Base-by-base conservation (phyloP, 2,329 filamentous ascomycete genomes). In the Coniochaeta hoffmannii region DNA sequence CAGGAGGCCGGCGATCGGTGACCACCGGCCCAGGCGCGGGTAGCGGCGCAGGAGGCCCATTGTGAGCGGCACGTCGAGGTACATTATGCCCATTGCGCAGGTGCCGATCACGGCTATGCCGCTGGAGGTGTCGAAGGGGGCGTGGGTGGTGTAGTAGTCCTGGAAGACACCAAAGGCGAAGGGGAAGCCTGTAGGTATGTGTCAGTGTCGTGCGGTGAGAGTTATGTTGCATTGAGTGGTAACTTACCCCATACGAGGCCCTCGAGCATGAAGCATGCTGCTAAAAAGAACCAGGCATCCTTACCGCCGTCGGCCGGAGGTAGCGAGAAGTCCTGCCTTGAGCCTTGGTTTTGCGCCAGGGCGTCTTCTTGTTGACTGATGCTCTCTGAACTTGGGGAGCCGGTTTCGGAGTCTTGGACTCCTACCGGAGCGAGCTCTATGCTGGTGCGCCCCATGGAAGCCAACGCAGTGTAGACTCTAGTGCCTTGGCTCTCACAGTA, bases 91-190 rank as follows among this genome's bases (percentile, higher is more conserved):
- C 80, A 80, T 80, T 3, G 83, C 75, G 55, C 78, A 82, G 1
- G 85, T 88, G 1, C 86, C 86, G 54, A 89, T 82, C 14, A 83
- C 73, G 30, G 85, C 77, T 52, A 88, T 82, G 44, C 76, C 72
- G 28, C 75, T 72, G 0, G 76, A 75, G 2, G 76, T 76, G 3
- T 71, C 69, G 55, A 89, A 89, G 1, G 81, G 79, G 4, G 75
- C 75, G 56, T 85, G 76, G 1, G 73, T 78, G 34, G 74, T 78
- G 66, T 89, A 89, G 67, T 87, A 86, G 53, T 85, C 77, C 61
- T 89, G 85, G 63, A 90, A 89, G 24, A 90, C 77, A 44, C 86
- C 87, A 65, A 85, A 90, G 0, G 83, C 77, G 55, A 85, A 84
- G 0, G 84, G 81, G 56, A 89, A 88, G 2, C 85, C 85, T 87